These are phyloP conservation scores for Angomonas deanei DNA, from an alignment of 208 protist species.

Conservation along the genomic window DNA sequence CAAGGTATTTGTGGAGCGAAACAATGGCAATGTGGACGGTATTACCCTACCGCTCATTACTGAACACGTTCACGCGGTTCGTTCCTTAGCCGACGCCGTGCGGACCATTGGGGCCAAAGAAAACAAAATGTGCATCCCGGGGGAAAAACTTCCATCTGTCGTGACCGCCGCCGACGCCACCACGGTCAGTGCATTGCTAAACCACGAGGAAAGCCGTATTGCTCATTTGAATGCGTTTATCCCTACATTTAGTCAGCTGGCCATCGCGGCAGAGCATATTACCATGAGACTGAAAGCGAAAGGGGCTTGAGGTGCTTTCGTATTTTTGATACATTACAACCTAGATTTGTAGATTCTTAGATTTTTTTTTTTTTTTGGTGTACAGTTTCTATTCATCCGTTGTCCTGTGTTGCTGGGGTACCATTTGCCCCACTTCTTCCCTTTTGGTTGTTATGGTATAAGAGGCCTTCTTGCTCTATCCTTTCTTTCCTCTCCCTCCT, in stretches of 20 bases:
- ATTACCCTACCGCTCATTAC: slow-evolving; percentile 12
- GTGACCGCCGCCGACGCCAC: slow-evolving; percentile 55
- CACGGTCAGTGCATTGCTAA: slow-evolving; percentile 32
- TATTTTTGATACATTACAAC: not conserved
- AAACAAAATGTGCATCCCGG: not conserved
- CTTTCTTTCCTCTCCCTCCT: not conserved
- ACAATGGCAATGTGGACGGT: slow-evolving; percentile 7
- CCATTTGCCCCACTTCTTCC: too few species aligned
- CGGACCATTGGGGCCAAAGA: slow-evolving; percentile 16
- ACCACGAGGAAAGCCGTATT: slow-evolving; percentile 60
- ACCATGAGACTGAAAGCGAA: slow-evolving; percentile 28
- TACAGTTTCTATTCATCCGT: not conserved
- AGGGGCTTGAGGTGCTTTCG: not conserved
- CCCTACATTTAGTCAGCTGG: slow-evolving; percentile 71
- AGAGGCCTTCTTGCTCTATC: not conserved
- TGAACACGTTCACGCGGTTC: slow-evolving; percentile 25
- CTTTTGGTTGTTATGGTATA: slow-evolving; percentile 1
- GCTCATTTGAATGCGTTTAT: slow-evolving; percentile 57
- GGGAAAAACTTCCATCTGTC: slow-evolving; percentile 10
- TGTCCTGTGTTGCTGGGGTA: too few species aligned
- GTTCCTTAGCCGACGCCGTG: slow-evolving; percentile 22
- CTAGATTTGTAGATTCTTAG: not conserved
- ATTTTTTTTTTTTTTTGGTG: slow-evolving; percentile 4
- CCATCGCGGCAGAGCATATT: slow-evolving; percentile 66
- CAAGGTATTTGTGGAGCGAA: too few species aligned